Percentiles rank a stretch among this genome's conserved stretches.
Evolutionary conservation across 176 grass and related monocot species (phyloP).

Genomic region (Pontederia paniculata): DNA sequence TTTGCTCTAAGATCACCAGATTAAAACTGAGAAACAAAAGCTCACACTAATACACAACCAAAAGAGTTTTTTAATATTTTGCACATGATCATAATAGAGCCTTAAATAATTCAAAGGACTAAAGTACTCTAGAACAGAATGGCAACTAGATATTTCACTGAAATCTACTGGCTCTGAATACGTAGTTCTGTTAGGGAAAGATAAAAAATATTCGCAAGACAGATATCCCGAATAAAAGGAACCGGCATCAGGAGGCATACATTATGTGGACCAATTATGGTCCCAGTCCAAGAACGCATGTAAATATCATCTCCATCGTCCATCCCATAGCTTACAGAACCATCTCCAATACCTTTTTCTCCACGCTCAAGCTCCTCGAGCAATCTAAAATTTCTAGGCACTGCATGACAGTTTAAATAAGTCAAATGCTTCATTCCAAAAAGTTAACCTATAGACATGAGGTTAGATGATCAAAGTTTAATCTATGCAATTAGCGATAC

Average conservation of each 20-base stretch:
- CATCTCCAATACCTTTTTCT: slow-evolving; percentile 46
- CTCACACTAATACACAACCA: neutral
- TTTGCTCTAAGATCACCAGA: too few relatives aligned
- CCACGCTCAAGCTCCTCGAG: slow-evolving; percentile 52
- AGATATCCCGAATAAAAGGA: neutral
- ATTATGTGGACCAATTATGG: slow-evolving; percentile 50
- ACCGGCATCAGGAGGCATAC: neutral
- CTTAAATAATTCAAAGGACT: too few relatives aligned
- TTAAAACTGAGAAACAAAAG: neutral
- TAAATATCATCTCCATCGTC: slow-evolving; percentile 58
- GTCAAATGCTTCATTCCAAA: too few relatives aligned
- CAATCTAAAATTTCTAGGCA: slow-evolving; percentile 41
- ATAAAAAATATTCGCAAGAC: neutral
- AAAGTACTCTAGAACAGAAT: too few relatives aligned
- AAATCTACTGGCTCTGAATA: too few relatives aligned
- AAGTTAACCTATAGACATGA: too few relatives aligned
- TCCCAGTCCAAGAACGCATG: slow-evolving; percentile 77
- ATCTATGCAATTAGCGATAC: too few relatives aligned
- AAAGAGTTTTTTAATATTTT: neutral
- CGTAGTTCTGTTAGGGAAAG: neutral
- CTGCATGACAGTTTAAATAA: slow-evolving; percentile 5
- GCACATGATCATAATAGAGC: neutral
- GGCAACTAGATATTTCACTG: too few relatives aligned
- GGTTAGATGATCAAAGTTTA: too few relatives aligned
- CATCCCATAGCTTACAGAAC: slow-evolving; percentile 47